Conservation (phyloP, 768 basidiomycete species). For the Tulasnella sp. region DNA sequence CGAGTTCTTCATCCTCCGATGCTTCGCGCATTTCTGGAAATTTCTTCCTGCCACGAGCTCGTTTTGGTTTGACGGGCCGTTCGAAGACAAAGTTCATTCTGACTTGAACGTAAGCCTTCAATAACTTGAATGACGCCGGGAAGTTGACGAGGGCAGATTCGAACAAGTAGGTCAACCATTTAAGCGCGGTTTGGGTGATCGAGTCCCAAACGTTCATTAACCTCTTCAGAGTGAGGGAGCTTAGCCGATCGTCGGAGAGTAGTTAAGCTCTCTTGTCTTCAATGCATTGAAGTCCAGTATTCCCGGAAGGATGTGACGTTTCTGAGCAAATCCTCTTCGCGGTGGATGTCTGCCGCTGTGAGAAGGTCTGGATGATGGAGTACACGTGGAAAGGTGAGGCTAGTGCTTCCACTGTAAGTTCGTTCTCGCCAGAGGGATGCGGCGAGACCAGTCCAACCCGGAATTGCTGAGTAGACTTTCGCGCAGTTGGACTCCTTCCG, state of each 20-base stretch:
- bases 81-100: conserved; percentile 81
- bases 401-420: conserved; percentile 49
- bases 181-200: conserved; percentile 64
- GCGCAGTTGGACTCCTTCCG: background rate
- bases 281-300: conserved; percentile 86
- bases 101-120: conserved; percentile 86
- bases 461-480: background rate
- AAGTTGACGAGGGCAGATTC: conserved; percentile 87
- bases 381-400: conserved; percentile 63
- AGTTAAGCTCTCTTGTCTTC: conserved; percentile 61
- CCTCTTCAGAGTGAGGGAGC: conserved; percentile 48
- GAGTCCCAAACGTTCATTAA: conserved; percentile 66
- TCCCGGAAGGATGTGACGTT: conserved; percentile 88
- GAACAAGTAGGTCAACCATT: conserved; percentile 86
- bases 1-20: conserved; percentile 75
- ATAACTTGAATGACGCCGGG: conserved; percentile 87
- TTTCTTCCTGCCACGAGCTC: conserved; percentile 85
- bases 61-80: conserved; percentile 64
- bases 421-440: conserved; percentile 36
- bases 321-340: conserved; percentile 89
- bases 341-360: conserved; percentile 66
- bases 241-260: conserved; percentile 55
- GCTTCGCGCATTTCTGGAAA: conserved; percentile 87
- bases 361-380: conserved; percentile 73
- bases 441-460: background rate